These are phyloP conservation scores for Hypoxylon rickii DNA, from an alignment of 495 filamentous ascomycete genomes.

Conservation along the genomic window DNA sequence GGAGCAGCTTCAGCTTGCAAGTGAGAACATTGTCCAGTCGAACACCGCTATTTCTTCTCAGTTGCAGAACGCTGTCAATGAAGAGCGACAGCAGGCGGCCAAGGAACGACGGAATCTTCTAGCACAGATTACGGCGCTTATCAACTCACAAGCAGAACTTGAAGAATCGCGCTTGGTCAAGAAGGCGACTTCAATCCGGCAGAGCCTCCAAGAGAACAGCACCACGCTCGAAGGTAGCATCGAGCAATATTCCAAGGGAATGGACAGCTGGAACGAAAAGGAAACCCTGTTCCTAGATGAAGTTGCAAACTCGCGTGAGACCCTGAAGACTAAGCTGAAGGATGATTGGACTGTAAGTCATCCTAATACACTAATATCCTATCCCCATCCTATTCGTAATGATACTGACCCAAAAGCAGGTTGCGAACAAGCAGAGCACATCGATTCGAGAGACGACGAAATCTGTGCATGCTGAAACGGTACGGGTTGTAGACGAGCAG, in stretches of 20 bases:
- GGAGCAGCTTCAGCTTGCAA: constrained; percentile 69
- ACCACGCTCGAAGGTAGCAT: constrained; percentile 66
- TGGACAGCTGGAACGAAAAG: constrained; percentile 75
- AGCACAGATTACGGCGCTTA: constrained; percentile 71
- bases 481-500: constrained; percentile 87
- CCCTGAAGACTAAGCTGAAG: constrained; percentile 78
- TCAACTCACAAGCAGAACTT: constrained; percentile 72
- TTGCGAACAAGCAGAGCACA: constrained; percentile 75
- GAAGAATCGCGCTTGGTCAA: constrained; percentile 73
- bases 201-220: constrained; percentile 64
- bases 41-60: constrained; percentile 66
- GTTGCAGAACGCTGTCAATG: constrained; percentile 72
- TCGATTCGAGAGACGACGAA: constrained; percentile 81
- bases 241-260: constrained; percentile 66
- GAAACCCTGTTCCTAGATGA: constrained; percentile 72
- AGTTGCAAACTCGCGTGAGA: constrained; percentile 71
- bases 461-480: constrained; percentile 88
- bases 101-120: constrained; percentile 74
- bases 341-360: constrained; percentile 81
- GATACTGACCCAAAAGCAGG: constrained; percentile 51
- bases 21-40: constrained; percentile 64
- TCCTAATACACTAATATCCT: no score
- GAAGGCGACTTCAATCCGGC: constrained; percentile 63
- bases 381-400: neutral
- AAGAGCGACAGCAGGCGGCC: constrained; percentile 76